Evolutionary conservation across 306 rosid genomes (phyloP).

Genomic region (Malus fusca): DNA sequence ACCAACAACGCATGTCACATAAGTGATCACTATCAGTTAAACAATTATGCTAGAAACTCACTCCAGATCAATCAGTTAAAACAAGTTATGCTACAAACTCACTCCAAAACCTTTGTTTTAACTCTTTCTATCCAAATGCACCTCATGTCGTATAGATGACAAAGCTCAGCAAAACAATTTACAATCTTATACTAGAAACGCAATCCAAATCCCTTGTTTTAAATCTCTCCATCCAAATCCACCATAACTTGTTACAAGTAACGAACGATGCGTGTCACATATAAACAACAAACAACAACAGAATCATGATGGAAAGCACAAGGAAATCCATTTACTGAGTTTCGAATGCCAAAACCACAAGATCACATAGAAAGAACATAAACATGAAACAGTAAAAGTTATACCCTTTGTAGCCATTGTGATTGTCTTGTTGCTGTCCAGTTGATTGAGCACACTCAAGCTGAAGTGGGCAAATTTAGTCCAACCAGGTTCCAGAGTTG

Average conservation of each 20-base stretch:
- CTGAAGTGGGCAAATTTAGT: background rate
- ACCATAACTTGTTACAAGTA: background rate
- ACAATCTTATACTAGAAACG: background rate
- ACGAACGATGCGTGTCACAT: background rate
- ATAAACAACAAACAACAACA: background rate
- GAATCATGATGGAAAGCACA: background rate
- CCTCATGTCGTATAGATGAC: background rate
- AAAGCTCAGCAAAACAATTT: background rate
- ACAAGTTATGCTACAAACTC: background rate
- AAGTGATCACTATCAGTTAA: background rate
- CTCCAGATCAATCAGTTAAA: background rate
- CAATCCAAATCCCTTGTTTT: background rate
- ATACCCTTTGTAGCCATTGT: background rate
- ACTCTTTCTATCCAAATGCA: background rate
- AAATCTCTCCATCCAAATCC: background rate
- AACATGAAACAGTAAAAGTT: background rate
- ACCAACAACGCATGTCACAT: background rate
- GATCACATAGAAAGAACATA: background rate
- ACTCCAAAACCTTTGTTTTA: background rate
- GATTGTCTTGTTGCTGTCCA: background rate
- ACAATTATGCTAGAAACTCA: no score
- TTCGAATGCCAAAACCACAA: background rate
- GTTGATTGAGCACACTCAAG: background rate
- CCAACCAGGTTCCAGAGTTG: background rate
- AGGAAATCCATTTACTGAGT: background rate